Percentiles rank a stretch among this genome's conserved stretches.
Evolutionary conservation across 192 early-diverging fungal species (phyloP).

Genomic region (Phlyctochytrium planicorne): DNA sequence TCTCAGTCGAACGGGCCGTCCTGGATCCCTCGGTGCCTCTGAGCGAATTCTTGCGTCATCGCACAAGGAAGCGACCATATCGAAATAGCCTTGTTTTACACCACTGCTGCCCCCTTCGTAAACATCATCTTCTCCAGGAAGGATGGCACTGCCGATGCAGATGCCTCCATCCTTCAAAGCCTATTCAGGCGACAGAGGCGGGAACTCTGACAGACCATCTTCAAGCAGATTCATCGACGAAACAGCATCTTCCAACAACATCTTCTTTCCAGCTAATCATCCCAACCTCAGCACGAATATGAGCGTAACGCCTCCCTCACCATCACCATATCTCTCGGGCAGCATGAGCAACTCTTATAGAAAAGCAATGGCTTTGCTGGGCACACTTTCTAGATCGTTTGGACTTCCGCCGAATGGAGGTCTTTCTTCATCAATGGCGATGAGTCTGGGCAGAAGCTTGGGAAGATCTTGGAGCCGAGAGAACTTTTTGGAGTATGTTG

Average conservation of each 20-base stretch:
- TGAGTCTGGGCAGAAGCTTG: conserved; percentile 2
- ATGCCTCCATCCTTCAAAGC: not conserved
- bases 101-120: no score
- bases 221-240: no score
- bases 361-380: not conserved
- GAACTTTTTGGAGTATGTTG: not conserved
- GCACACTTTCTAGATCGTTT: not conserved
- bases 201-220: no score
- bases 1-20: no score
- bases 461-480: not conserved
- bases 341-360: not conserved
- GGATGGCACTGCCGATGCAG: not conserved
- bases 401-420: not conserved
- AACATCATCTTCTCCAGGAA: no score
- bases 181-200: no score
- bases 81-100: no score
- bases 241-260: no score
- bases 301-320: no score
- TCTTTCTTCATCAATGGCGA: not conserved
- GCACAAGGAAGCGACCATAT: not conserved
- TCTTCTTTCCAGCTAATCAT: no score
- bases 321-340: not conserved
- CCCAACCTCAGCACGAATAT: no score
- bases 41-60: not conserved
- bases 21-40: not conserved